Conservation (phyloP, 306 rosid species). For the Prunus fruticosa region DNA sequence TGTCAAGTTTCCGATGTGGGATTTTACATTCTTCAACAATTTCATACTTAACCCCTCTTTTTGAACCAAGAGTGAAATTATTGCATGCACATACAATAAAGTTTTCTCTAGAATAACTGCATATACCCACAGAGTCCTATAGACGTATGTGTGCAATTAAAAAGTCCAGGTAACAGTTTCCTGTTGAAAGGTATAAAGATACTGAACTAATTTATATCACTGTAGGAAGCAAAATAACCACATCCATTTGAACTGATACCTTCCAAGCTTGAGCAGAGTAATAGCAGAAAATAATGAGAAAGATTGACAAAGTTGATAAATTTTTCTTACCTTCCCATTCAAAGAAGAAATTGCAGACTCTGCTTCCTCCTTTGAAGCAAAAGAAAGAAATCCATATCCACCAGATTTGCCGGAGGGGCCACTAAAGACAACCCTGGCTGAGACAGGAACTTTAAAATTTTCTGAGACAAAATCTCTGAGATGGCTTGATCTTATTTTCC, state of each 20-base stretch:
- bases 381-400: constrained; percentile 88
- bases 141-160: neutral
- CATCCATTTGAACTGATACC: neutral
- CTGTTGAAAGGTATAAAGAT: neutral
- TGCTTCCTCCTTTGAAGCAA: constrained; percentile 69
- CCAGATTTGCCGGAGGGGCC: constrained; percentile 59
- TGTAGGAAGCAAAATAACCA: neutral
- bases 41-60: neutral
- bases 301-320: constrained; percentile 9
- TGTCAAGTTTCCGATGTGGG: too few relatives aligned
- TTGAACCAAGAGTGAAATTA: neutral
- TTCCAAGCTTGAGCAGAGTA: neutral
- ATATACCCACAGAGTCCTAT: neutral
- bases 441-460: constrained; percentile 63
- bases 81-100: neutral
- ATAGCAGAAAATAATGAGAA: constrained; percentile 17
- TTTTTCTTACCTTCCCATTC: constrained; percentile 67
- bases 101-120: constrained; percentile 1
- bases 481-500: constrained; percentile 78
- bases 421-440: constrained; percentile 82
- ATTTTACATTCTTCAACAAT: neutral
- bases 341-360: constrained; percentile 68
- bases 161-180: neutral
- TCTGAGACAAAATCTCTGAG: constrained; percentile 63
- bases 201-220: neutral